A percentile compares a stretch with the other conserved stretches of the same genome.
phyloP scores from a whole-genome alignment of 2,329 filamentous ascomycete species.

The Pyricularia sp. region DNA sequence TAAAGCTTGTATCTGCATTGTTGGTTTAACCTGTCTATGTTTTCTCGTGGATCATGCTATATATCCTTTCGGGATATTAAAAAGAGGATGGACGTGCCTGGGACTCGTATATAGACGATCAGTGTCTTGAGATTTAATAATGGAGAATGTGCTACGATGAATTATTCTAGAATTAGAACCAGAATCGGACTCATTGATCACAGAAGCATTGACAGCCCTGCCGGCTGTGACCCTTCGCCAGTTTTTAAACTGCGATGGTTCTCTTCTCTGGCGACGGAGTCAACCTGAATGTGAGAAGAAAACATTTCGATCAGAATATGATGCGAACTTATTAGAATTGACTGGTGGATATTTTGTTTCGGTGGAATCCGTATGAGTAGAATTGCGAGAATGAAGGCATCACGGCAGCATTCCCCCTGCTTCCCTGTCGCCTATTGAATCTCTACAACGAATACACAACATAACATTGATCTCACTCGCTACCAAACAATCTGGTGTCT shows the following conservation, averaged over 20 bases:
- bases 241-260: not conserved
- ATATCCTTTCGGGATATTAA: not conserved
- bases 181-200: not conserved
- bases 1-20: not conserved
- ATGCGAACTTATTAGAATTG: not conserved
- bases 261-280: not conserved
- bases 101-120: not conserved
- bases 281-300: not conserved
- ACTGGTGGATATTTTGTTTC: not conserved
- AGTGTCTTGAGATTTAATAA: not conserved
- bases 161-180: not conserved
- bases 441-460: too few species aligned
- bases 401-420: too few species aligned
- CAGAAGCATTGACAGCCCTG: not conserved
- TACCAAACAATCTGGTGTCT: too few species aligned
- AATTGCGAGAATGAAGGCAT: too few species aligned
- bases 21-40: not conserved
- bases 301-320: not conserved
- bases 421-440: too few species aligned
- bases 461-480: too few species aligned
- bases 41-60: not conserved
- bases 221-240: not conserved
- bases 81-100: not conserved
- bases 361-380: too few species aligned
- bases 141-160: conserved; percentile 1